A percentile compares a stretch with the other conserved stretches of the same genome.
These are phyloP conservation scores for Neonectria faginata DNA, from an alignment of 2,329 filamentous ascomycete genomes.

Conservation along the genomic window DNA sequence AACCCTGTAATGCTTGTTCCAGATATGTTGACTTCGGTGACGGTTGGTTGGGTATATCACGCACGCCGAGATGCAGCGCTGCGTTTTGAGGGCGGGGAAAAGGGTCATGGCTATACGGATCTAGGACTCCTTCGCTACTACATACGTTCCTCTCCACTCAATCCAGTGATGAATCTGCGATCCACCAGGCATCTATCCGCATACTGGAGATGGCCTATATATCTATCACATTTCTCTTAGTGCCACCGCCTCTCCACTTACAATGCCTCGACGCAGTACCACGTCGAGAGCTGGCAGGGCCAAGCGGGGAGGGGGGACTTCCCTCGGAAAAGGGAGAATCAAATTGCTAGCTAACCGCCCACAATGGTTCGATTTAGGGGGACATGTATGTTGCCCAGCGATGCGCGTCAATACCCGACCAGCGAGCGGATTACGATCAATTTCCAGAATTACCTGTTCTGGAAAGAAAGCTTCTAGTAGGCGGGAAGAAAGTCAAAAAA, in stretches of 20 bases:
- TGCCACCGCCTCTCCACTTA: slow-evolving; percentile 7
- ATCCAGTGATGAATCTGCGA: background rate
- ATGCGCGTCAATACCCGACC: slow-evolving; percentile 18
- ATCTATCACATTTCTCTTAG: background rate
- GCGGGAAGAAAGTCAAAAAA: background rate
- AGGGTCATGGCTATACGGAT: background rate
- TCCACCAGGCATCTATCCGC: slow-evolving; percentile 13
- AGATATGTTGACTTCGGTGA: slow-evolving; percentile 12
- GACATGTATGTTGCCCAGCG: slow-evolving; percentile 5
- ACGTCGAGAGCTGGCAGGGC: background rate
- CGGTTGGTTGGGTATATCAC: background rate
- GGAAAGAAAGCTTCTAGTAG: slow-evolving; percentile 32
- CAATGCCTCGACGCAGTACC: slow-evolving; percentile 1
- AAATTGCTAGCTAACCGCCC: slow-evolving; percentile 11
- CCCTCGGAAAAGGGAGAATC: slow-evolving; percentile 15
- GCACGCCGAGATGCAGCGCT: slow-evolving; percentile 8
- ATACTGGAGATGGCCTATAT: background rate
- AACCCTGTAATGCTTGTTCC: slow-evolving; percentile 9
- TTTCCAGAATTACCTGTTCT: slow-evolving; percentile 41
- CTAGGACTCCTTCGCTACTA: slow-evolving; percentile 2
- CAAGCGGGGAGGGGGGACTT: background rate
- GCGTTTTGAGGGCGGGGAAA: background rate
- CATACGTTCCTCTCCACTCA: slow-evolving; percentile 1
- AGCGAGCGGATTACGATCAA: background rate
- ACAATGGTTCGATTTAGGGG: slow-evolving; percentile 28